These are phyloP conservation scores for Triglochin maritima DNA, from an alignment of 106 monocot genomes.

Conservation along the genomic window DNA sequence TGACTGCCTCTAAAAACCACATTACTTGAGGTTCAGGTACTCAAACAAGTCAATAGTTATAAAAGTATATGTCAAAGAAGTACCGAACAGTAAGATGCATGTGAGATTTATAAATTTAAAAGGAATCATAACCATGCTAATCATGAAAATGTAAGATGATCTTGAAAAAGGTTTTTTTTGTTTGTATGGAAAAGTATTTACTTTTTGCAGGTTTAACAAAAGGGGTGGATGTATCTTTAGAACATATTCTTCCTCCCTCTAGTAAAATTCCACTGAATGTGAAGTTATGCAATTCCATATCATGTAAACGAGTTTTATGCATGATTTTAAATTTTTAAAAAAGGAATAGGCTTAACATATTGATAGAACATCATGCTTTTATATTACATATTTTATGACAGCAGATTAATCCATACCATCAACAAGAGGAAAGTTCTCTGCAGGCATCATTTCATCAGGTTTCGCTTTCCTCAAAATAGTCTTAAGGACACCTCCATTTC, in stretches of 20 bases:
- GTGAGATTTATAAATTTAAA: neutral
- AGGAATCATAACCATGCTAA: no score
- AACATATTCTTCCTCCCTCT: neutral
- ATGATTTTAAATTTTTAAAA: neutral
- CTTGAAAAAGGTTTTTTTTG: neutral
- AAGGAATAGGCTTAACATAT: neutral
- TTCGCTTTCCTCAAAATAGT: constrained; percentile 53
- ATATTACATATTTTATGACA: no score
- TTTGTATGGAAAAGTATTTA: neutral
- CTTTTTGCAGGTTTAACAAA: neutral
- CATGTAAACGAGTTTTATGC: neutral
- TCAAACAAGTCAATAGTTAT: no score
- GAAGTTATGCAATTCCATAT: neutral
- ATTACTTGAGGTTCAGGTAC: no score
- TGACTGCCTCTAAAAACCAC: neutral
- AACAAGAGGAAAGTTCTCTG: constrained; percentile 69
- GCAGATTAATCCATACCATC: constrained; percentile 45
- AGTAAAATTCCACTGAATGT: neutral
- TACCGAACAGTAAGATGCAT: neutral
- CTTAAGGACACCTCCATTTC: constrained; percentile 87
- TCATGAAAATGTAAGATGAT: neutral
- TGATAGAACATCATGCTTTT: neutral
- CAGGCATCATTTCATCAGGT: constrained; percentile 51
- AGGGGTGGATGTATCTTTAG: neutral
- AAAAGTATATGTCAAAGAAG: neutral